Base-by-base conservation (phyloP, 805 yeast species). In the Groenewaldozyma tartarivorans region DNA sequence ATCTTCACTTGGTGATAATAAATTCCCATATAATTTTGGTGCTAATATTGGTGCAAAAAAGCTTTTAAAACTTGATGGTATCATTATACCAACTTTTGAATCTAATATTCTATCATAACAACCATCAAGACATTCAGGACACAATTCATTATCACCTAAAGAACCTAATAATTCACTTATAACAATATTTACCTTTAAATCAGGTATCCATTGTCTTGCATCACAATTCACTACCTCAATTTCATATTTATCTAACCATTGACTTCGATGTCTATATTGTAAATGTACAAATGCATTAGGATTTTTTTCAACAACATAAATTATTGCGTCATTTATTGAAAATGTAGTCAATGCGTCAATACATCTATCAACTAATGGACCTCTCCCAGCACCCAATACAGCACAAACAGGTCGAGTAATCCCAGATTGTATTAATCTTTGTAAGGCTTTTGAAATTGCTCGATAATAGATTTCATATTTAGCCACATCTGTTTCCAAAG, bases 131-230 rank as follows among this genome's bases (percentile, higher is more conserved):
- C 92, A 79, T 56, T 88, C 97, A 0, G 97, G 96, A 5, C 84
- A 71, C 15, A 85, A 66, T 56, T 88, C 96, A 58, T 88, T 90
- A 57, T 94, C 90, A 3, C 95, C 96, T 62, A 90, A 82, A 13
- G 95, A 83, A 4, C 96, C 96, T 20, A 88, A 59, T 5, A 90
- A 63, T 57, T 88, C 96, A 34, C 94, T 81, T 1, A 90, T 69
- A 5, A 87, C 71, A 33, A 88, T 52, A 53, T 82, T 71, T 42
- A 71, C 68, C 15, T 64, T 62, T 9, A 55, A 46, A 4, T 48
- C 48, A 2, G 66, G 67, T 5, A 52, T 40, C 77, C 79, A 74
- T 2, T 52, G 45, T 15, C 92, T 62, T 58, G 78, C 72, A 58
- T 88, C 95, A 3, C 63, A 65, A 33, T 67, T 60, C 3, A 80